These are phyloP conservation scores for Penicillium polonicum DNA, from an alignment of 2,329 filamentous ascomycete genomes.

Conservation along the genomic window DNA sequence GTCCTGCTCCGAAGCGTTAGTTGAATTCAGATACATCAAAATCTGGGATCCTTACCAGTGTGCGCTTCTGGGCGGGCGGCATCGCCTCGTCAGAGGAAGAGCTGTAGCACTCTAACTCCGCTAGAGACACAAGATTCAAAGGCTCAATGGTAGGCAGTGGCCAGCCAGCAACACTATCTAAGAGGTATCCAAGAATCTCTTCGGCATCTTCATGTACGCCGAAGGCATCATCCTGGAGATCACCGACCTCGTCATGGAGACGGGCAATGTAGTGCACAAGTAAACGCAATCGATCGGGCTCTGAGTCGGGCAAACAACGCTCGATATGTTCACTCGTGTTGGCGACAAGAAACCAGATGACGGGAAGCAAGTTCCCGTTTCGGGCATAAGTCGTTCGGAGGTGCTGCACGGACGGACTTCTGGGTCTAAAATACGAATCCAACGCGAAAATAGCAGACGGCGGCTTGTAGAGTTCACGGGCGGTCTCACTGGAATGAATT, in stretches of 20 bases:
- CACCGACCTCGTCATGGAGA: constrained; percentile 39
- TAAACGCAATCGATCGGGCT: constrained; percentile 34
- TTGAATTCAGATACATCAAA: background rate
- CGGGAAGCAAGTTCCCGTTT: constrained; percentile 40
- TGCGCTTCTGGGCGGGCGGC: constrained; percentile 29
- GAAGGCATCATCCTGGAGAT: constrained; percentile 44
- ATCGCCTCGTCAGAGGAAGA: constrained; percentile 20
- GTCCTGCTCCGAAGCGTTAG: constrained; percentile 28
- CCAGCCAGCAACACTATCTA: constrained; percentile 41
- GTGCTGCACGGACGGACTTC: constrained; percentile 40
- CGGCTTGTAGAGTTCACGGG: constrained; percentile 34
- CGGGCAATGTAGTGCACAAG: constrained; percentile 36
- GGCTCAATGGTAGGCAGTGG: constrained; percentile 39
- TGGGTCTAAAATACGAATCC: constrained; percentile 44
- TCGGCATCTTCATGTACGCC: constrained; percentile 43
- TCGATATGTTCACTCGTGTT: constrained; percentile 50
- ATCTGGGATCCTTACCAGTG: constrained; percentile 28
- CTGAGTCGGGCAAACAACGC: constrained; percentile 42
- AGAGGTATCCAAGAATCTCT: constrained; percentile 38
- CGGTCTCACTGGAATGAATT: constrained; percentile 35
- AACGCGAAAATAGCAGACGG: constrained; percentile 46
- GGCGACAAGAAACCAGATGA: constrained; percentile 46
- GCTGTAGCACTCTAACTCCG: constrained; percentile 25
- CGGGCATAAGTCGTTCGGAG: constrained; percentile 40
- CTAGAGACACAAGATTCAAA: constrained; percentile 34